Evolutionary conservation across 805 yeast species (phyloP), one percentile per base, ranked within the genome.

Genomic region (Ogataea ganodermae): DNA sequence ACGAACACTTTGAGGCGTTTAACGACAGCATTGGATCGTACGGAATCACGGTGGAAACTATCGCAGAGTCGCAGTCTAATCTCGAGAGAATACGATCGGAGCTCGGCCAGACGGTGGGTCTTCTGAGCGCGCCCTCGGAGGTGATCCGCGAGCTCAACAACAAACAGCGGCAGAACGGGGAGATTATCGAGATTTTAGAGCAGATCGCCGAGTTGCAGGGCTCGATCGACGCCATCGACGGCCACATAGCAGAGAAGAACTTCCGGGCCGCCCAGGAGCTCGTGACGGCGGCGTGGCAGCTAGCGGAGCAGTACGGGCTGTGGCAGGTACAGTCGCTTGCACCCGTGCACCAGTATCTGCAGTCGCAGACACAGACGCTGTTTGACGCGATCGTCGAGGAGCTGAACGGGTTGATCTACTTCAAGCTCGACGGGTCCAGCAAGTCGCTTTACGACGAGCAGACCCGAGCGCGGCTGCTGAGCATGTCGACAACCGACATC

Each of bases 1-100:
- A 84, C 54, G 86, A 83, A 45, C 86, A 89, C 61, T 84, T 83
- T 62, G 91, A 88, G 62, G 83, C 89, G 1, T 90, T 92, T 68
- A 90, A 89, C 63, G 84, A 82, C 55, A 82, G 89, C 55, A 82
- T 92, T 37, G 96, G 96, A 0, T 84, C 92, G 4, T 92, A 89
- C 65, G 84, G 89, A 45, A 73, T 80, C 36, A 82, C 90, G 2
- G 80, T 86, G 2, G 72, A 77, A 36, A 73, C 83, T 1, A 74
- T 91, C 17, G 71, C 79, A 21, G 78, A 84, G 33, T 82, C 94
- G 2, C 92, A 89, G 57, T 33, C 57, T 8, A 60, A 58, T 6
- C 41, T 65, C 6, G 49, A 44, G 2, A 51, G 48, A 24, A 61
- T 66, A 4, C 53, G 57, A 32, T 32, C 51, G 1, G 52, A 56